Evolutionary conservation across 306 rosid species (phyloP).

Genomic region (Prinsepia uniflora): DNA sequence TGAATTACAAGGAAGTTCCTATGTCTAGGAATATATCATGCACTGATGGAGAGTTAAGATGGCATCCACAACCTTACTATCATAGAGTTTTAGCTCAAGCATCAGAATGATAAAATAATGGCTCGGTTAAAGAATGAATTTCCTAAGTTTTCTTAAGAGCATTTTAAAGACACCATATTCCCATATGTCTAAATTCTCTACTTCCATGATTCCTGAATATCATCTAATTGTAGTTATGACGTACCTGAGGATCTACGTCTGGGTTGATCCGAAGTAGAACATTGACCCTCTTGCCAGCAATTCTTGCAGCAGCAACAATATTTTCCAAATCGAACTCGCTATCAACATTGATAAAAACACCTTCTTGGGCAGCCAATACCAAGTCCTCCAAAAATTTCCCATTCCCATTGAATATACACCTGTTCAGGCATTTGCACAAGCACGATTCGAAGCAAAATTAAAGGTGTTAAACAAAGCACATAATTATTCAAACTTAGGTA

Average conservation of each 20-base stretch:
- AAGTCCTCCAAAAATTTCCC: slow-evolving; percentile 88
- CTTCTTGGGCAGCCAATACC: slow-evolving; percentile 77
- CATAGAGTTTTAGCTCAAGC: neutral
- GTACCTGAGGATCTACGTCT: slow-evolving; percentile 92
- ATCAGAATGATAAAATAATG: slow-evolving; percentile 9
- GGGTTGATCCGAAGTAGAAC: slow-evolving; percentile 88
- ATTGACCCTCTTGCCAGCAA: slow-evolving; percentile 66
- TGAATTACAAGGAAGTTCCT: no score
- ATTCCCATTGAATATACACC: slow-evolving; percentile 90
- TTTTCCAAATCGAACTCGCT: slow-evolving; percentile 94
- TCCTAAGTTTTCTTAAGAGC: neutral
- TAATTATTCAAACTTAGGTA: neutral
- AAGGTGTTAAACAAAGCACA: neutral
- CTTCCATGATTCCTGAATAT: neutral
- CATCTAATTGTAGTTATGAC: neutral
- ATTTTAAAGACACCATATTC: neutral
- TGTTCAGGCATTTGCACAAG: slow-evolving; percentile 23
- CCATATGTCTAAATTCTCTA: neutral
- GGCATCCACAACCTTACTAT: neutral
- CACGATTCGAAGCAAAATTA: neutral
- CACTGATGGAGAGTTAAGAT: neutral
- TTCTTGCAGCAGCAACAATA: slow-evolving; percentile 70
- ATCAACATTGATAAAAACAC: slow-evolving; percentile 83
- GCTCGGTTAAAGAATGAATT: neutral
- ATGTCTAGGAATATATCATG: no score